Evolutionary conservation across 2,329 filamentous ascomycete genomes (phyloP).

Genomic region (Colletotrichum sp.): DNA sequence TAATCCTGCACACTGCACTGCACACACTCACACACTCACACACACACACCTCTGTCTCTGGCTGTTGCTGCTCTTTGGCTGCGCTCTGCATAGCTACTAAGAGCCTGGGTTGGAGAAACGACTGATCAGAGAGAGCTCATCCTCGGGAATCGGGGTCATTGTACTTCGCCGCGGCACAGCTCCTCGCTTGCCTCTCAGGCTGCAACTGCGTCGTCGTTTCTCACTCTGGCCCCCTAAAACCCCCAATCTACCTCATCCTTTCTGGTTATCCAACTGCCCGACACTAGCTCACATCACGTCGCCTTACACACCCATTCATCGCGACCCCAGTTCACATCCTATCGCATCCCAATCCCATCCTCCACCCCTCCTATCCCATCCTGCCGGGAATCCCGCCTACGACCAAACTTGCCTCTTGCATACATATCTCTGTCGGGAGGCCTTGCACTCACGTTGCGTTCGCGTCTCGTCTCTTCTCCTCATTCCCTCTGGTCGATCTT

Average conservation of each 20-base stretch:
- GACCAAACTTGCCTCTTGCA: neutral
- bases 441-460: neutral
- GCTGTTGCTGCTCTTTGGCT: neutral
- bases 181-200: neutral
- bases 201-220: neutral
- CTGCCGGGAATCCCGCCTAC: slow-evolving; percentile 15
- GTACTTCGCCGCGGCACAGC: neutral
- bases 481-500: neutral
- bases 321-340: slow-evolving; percentile 1
- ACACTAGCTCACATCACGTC: neutral
- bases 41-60: neutral
- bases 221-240: neutral
- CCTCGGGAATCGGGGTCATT: neutral
- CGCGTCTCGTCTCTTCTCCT: neutral
- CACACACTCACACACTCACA: neutral
- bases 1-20: slow-evolving; percentile 6
- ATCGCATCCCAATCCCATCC: neutral
- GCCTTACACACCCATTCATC: neutral
- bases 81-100: neutral
- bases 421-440: neutral
- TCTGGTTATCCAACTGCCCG: neutral
- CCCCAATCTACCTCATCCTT: neutral
- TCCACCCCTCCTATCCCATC: slow-evolving; percentile 5
- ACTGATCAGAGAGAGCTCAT: neutral
- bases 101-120: neutral